phyloP scores from a whole-genome alignment of 1,284 basidiomycete genomes.

The Ganoderma sinense region DNA sequence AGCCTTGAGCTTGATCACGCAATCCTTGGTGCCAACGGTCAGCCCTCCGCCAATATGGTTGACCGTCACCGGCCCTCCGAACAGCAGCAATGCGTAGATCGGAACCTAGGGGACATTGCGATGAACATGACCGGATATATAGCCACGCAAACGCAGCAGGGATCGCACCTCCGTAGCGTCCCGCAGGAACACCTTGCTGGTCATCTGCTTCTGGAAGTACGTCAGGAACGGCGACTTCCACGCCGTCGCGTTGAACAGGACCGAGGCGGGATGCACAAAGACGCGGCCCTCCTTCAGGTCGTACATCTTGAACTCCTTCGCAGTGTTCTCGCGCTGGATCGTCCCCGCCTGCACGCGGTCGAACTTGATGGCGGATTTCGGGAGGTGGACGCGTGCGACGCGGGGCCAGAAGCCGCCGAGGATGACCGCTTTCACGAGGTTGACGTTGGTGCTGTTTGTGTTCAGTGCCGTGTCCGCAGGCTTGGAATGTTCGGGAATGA shows the following conservation, averaged over 20 bases:
- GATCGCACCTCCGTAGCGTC: slow-evolving; percentile 85
- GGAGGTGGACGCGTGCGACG: slow-evolving; percentile 79
- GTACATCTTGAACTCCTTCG: slow-evolving; percentile 83
- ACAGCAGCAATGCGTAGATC: slow-evolving; percentile 84
- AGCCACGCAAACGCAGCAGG: slow-evolving; percentile 1
- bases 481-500: slow-evolving; percentile 58
- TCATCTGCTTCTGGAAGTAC: slow-evolving; percentile 86
- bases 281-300: slow-evolving; percentile 70
- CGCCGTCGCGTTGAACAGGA: slow-evolving; percentile 76
- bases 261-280: slow-evolving; percentile 87
- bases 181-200: slow-evolving; percentile 87
- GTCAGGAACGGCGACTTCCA: slow-evolving; percentile 85
- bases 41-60: slow-evolving; percentile 84
- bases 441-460: slow-evolving; percentile 67
- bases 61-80: slow-evolving; percentile 83
- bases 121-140: background rate
- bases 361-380: slow-evolving; percentile 78
- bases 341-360: slow-evolving; percentile 85
- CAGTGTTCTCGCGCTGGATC: slow-evolving; percentile 82
- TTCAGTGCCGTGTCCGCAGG: slow-evolving; percentile 60
- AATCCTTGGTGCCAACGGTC: slow-evolving; percentile 62
- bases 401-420: slow-evolving; percentile 87
- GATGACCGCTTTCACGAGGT: slow-evolving; percentile 83
- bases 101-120: slow-evolving; percentile 69
- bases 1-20: slow-evolving; percentile 74